These are phyloP conservation scores for Russula ochroleuca DNA, from an alignment of 768 basidiomycete species.

Conservation along the genomic window DNA sequence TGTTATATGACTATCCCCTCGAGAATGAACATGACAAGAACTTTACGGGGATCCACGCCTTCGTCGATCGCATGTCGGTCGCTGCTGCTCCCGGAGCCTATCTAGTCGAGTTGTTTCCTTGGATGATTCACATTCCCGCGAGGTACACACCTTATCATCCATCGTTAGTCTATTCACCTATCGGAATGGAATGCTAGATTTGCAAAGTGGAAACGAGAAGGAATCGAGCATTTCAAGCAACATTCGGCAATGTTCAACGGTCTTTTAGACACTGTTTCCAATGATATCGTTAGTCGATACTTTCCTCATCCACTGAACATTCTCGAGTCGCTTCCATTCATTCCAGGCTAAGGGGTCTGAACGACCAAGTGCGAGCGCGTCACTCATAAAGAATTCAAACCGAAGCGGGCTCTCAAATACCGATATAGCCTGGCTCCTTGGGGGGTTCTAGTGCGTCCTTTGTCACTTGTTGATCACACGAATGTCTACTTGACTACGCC, in stretches of 20 bases:
- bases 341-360: neutral
- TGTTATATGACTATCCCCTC: slow-evolving; percentile 5
- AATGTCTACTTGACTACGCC: neutral
- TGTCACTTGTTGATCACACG: neutral
- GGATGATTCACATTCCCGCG: slow-evolving; percentile 25
- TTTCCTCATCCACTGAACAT: neutral
- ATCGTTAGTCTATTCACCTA: too few species aligned
- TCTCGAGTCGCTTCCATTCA: neutral
- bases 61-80: neutral
- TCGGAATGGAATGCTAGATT: slow-evolving; percentile 9
- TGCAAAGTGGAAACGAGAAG: slow-evolving; percentile 31
- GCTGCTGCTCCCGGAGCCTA: slow-evolving; percentile 25
- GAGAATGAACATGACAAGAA: slow-evolving; percentile 2
- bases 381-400: slow-evolving; percentile 11
- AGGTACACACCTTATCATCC: neutral
- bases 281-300: slow-evolving; percentile 13
- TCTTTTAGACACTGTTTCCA: slow-evolving; percentile 15
- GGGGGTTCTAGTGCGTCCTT: slow-evolving; percentile 14
- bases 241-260: slow-evolving; percentile 21
- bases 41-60: neutral
- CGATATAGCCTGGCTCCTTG: slow-evolving; percentile 24
- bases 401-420: slow-evolving; percentile 18
- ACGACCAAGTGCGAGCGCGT: slow-evolving; percentile 4
- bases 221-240: slow-evolving; percentile 2
- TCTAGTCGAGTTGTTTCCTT: slow-evolving; percentile 29